These are phyloP conservation scores for Phytophthora rubi DNA, from an alignment of 352 stramenopile species.

Conservation along the genomic window DNA sequence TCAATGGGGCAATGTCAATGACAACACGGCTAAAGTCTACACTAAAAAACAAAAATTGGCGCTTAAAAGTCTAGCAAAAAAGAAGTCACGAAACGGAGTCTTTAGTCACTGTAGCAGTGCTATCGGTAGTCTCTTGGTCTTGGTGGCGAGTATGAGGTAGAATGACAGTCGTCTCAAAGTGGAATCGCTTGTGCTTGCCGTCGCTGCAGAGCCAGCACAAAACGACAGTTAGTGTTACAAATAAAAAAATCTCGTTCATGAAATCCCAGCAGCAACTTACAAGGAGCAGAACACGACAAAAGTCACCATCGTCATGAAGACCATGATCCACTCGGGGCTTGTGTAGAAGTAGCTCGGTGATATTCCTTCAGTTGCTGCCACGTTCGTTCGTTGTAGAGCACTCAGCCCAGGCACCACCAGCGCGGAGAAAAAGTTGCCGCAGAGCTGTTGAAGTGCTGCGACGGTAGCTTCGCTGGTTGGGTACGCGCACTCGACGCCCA, in stretches of 20 bases:
- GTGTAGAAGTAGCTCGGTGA: slow-evolving; percentile 50
- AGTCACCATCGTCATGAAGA: slow-evolving; percentile 43
- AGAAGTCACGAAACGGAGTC: neutral
- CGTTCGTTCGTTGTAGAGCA: slow-evolving; percentile 46
- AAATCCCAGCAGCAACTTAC: slow-evolving; percentile 33
- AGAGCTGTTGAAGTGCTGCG: slow-evolving; percentile 73
- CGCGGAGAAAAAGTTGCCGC: slow-evolving; percentile 73
- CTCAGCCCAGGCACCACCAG: slow-evolving; percentile 58
- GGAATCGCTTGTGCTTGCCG: slow-evolving; percentile 1
- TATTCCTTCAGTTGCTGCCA: slow-evolving; percentile 32
- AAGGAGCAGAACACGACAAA: slow-evolving; percentile 60
- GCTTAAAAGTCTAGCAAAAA: neutral
- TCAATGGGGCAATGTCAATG: no score
- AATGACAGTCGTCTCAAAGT: neutral
- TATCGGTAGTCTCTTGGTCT: neutral
- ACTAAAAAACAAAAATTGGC: neutral
- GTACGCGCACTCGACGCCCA: slow-evolving; percentile 74
- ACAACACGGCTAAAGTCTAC: no score
- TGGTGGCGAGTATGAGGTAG: neutral
- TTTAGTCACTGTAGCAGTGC: neutral
- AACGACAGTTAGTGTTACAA: neutral
- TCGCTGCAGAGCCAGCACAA: neutral
- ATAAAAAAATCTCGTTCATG: neutral
- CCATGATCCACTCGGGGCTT: slow-evolving; percentile 62
- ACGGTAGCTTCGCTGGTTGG: slow-evolving; percentile 78